A percentile compares a stretch with the other conserved stretches of the same genome.
phyloP scores from a whole-genome alignment of 1,139 yeast genomes.

The Arxiozyma telluris region DNA sequence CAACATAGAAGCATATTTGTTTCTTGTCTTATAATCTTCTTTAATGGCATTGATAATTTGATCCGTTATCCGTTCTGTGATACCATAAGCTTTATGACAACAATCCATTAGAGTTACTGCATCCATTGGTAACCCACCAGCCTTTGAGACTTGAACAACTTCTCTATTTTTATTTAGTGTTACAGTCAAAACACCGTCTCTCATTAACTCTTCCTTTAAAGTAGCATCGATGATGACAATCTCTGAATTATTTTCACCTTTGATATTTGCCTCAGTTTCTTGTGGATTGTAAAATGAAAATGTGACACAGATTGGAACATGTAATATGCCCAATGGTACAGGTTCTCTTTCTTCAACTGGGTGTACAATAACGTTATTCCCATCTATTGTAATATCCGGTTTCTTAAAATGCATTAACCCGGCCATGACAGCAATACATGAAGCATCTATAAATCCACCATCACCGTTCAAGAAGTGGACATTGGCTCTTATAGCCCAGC shows the following conservation, averaged over 20 bases:
- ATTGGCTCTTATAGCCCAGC: constrained; percentile 87
- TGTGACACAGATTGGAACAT: constrained; percentile 85
- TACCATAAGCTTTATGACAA: constrained; percentile 53
- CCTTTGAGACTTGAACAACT: constrained; percentile 78
- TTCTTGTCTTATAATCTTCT: constrained; percentile 41
- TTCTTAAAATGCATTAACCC: constrained; percentile 74
- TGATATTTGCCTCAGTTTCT: constrained; percentile 56
- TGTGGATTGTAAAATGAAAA: constrained; percentile 72
- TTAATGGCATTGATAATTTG: constrained; percentile 50
- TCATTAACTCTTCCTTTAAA: constrained; percentile 62
- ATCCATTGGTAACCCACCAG: constrained; percentile 85
- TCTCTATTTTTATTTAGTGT: constrained; percentile 87
- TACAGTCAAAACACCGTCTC: constrained; percentile 74
- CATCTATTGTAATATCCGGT: constrained; percentile 73
- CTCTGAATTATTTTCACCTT: constrained; percentile 53
- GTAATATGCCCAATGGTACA: constrained; percentile 74
- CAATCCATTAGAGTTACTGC: constrained; percentile 62
- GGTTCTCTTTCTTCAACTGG: constrained; percentile 75
- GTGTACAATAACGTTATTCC: constrained; percentile 63
- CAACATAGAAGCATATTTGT: constrained; percentile 25
- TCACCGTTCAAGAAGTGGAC: constrained; percentile 82
- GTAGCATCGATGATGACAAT: constrained; percentile 70
- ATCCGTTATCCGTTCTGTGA: constrained; percentile 58
- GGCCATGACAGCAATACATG: constrained; percentile 83
- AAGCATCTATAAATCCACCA: constrained; percentile 86